Percentiles rank a stretch among this genome's conserved stretches.
phyloP scores from a whole-genome alignment of 2,329 filamentous ascomycete species.

The Byssothecium circinans region DNA sequence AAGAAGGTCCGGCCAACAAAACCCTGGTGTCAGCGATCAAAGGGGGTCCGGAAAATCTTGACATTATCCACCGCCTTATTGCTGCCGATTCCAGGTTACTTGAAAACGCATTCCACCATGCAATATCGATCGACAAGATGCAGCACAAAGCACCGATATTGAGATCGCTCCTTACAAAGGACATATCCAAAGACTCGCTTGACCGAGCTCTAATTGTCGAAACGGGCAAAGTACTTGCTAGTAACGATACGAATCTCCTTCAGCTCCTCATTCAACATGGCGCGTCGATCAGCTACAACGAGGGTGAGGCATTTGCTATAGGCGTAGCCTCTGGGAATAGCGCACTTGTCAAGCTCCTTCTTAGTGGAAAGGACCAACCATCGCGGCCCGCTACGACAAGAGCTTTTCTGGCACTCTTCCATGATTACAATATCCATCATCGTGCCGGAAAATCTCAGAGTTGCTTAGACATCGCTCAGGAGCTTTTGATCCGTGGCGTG shows the following conservation, averaged over 20 bases:
- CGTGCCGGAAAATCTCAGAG: slow-evolving; percentile 1
- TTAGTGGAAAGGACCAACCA: slow-evolving; percentile 43
- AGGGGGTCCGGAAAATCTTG: slow-evolving; percentile 34
- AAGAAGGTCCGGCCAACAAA: slow-evolving; percentile 24
- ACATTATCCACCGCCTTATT: slow-evolving; percentile 35
- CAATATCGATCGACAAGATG: slow-evolving; percentile 22
- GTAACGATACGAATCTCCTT: slow-evolving; percentile 27
- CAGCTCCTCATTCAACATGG: slow-evolving; percentile 34
- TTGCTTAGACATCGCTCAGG: slow-evolving; percentile 18
- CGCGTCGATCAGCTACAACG: slow-evolving; percentile 52
- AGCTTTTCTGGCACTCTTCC: slow-evolving; percentile 31
- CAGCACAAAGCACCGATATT: slow-evolving; percentile 32
- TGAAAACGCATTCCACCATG: slow-evolving; percentile 30
- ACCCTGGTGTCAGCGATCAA: slow-evolving; percentile 30
- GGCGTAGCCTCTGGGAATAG: slow-evolving; percentile 57
- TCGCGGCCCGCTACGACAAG: slow-evolving; percentile 28
- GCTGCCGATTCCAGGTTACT: slow-evolving; percentile 24
- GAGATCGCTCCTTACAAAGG: slow-evolving; percentile 26
- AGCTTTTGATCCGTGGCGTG: slow-evolving; percentile 31
- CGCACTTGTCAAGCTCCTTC: slow-evolving; percentile 54
- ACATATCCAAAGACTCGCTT: slow-evolving; percentile 31
- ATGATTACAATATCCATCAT: slow-evolving; percentile 10
- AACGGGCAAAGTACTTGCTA: slow-evolving; percentile 20
- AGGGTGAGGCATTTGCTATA: slow-evolving; percentile 57
- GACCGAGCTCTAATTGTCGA: slow-evolving; percentile 32